Conservation (phyloP, 352 stramenopile genomes). For the Phytophthora sansomeana region DNA sequence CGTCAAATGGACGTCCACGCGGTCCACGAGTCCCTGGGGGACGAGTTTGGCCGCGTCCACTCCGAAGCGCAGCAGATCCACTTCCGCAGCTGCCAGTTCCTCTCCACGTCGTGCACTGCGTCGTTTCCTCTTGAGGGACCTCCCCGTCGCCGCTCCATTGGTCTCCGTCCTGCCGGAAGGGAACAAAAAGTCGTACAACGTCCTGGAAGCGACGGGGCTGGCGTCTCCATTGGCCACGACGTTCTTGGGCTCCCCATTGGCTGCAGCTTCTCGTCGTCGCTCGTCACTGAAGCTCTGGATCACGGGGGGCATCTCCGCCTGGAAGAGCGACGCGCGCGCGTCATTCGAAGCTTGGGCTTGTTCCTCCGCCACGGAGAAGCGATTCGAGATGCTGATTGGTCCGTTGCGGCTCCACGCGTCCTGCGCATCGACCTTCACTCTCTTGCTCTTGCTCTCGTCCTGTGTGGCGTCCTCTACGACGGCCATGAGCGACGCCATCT, state of each 20-base stretch:
- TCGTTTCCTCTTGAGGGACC: conserved; percentile 62
- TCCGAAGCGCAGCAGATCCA: conserved; percentile 74
- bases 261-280: conserved; percentile 12
- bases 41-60: conserved; percentile 81
- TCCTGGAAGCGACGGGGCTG: conserved; percentile 33
- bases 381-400: conserved; percentile 31
- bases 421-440: conserved; percentile 50
- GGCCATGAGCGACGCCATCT: conserved; percentile 61
- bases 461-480: conserved; percentile 33
- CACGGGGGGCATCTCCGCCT: conserved; percentile 49
- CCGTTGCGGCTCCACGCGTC: conserved; percentile 18
- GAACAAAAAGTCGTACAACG: conserved; percentile 75
- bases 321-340: conserved; percentile 50
- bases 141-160: conserved; percentile 6
- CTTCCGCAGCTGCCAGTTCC: conserved; percentile 26
- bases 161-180: conserved; percentile 23
- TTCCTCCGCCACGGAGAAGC: conserved; percentile 14
- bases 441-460: conserved; percentile 52
- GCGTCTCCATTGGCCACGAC: conserved; percentile 31
- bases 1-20: conserved; percentile 74
- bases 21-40: conserved; percentile 83
- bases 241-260: conserved; percentile 31
- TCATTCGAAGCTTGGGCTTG: background rate
- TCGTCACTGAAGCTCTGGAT: conserved; percentile 72
- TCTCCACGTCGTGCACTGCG: conserved; percentile 31